Conservation (phyloP, 352 stramenopile species). For the Plasmopara viticola region DNA sequence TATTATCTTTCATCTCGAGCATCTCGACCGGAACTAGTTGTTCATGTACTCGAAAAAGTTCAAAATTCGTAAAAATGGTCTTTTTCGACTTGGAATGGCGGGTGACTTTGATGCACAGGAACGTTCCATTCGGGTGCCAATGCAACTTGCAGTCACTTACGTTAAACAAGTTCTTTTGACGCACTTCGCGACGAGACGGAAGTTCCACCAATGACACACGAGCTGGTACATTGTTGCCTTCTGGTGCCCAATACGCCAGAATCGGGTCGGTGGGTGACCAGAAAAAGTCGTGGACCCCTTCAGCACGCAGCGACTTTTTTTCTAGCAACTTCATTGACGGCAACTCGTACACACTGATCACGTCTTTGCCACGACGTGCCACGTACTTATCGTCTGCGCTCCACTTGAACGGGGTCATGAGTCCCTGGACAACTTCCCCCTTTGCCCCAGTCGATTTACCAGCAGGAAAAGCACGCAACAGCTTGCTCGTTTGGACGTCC, state of each 20-base stretch:
- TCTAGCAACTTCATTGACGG: slow-evolving; percentile 96
- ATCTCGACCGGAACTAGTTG: slow-evolving; percentile 96
- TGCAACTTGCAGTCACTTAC: slow-evolving; percentile 92
- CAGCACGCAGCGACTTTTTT: slow-evolving; percentile 93
- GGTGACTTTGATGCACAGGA: slow-evolving; percentile 87
- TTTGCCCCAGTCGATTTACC: slow-evolving; percentile 71
- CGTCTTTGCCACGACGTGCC: slow-evolving; percentile 90
- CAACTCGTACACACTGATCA: slow-evolving; percentile 93
- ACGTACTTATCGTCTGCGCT: slow-evolving; percentile 94
- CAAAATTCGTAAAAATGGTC: slow-evolving; percentile 98
- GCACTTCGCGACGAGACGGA: slow-evolving; percentile 90
- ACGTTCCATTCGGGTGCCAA: slow-evolving; percentile 95
- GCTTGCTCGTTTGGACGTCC: slow-evolving; percentile 89
- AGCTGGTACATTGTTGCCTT: slow-evolving; percentile 92
- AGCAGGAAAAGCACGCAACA: slow-evolving; percentile 78
- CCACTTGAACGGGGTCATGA: slow-evolving; percentile 93
- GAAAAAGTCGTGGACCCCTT: slow-evolving; percentile 96
- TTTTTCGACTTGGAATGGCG: slow-evolving; percentile 93
- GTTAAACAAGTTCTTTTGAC: slow-evolving; percentile 98
- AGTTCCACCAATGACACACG: slow-evolving; percentile 97
- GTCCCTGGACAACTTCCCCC: slow-evolving; percentile 67
- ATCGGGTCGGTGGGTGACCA: slow-evolving; percentile 95
- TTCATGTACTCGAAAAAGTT: slow-evolving; percentile 96
- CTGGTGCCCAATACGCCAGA: slow-evolving; percentile 95
- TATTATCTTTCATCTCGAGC: slow-evolving; percentile 95